phyloP scores from a whole-genome alignment of 2,329 filamentous ascomycete species.

The Fusarium sp. region DNA sequence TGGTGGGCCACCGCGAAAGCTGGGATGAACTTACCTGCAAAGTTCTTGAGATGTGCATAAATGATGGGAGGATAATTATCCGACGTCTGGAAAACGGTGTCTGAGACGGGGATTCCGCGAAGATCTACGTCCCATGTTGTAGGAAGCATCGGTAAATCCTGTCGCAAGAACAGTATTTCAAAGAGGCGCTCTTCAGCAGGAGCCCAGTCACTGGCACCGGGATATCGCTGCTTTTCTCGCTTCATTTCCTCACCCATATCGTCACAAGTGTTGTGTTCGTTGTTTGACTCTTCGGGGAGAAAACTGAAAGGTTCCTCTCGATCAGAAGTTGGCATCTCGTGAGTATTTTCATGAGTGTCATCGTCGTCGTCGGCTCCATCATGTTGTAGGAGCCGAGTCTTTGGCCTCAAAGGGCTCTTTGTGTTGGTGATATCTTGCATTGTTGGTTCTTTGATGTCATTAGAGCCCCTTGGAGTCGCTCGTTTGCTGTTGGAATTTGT shows the following conservation, averaged over 20 bases:
- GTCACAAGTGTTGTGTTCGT: conserved; percentile 18
- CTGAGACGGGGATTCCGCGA: conserved; percentile 55
- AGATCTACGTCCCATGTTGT: conserved; percentile 57
- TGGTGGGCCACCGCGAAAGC: too few relatives aligned
- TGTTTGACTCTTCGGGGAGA: conserved; percentile 20
- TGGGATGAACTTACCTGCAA: conserved; percentile 49
- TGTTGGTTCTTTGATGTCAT: conserved; percentile 3
- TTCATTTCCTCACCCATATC: conserved; percentile 55
- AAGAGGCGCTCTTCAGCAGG: conserved; percentile 61
- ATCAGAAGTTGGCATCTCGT: conserved; percentile 13
- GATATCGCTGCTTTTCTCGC: conserved; percentile 57
- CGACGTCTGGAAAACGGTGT: conserved; percentile 52
- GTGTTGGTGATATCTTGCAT: conserved; percentile 21
- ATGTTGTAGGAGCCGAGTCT: conserved; percentile 10
- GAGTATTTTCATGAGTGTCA: conserved; percentile 9
- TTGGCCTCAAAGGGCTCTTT: conserved; percentile 22
- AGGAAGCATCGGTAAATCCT: conserved; percentile 57
- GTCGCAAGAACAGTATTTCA: conserved; percentile 57
- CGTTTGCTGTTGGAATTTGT: not conserved
- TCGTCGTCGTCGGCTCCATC: conserved; percentile 10
- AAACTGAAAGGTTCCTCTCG: conserved; percentile 18
- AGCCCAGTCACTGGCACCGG: conserved; percentile 63
- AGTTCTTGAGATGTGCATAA: conserved; percentile 54
- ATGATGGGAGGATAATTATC: conserved; percentile 53
- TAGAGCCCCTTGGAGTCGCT: not conserved